A percentile compares a stretch with the other conserved stretches of the same genome.
Evolutionary conservation across 345 rosid genomes (phyloP).

Genomic region (Pseudoturritis turrita): DNA sequence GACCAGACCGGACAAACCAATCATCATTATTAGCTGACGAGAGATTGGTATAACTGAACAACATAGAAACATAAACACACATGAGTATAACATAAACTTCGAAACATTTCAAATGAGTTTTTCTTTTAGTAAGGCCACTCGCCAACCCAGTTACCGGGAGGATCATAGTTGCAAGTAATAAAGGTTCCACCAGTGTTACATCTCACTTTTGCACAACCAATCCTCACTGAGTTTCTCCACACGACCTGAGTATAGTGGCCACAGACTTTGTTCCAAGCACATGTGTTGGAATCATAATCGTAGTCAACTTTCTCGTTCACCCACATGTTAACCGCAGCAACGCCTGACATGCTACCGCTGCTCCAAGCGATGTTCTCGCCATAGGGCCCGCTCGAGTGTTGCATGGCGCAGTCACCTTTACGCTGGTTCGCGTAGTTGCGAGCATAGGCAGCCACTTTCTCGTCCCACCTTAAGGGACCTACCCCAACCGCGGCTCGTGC

Average conservation of each 20-base stretch:
- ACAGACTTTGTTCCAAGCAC: constrained; percentile 37
- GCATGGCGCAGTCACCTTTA: constrained; percentile 35
- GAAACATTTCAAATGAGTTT: not conserved
- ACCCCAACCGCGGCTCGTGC: constrained; percentile 49
- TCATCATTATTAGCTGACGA: not conserved
- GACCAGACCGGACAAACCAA: constrained; percentile 10
- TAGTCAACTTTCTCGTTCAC: constrained; percentile 45
- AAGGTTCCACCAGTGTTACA: constrained; percentile 48
- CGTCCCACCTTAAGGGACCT: constrained; percentile 44
- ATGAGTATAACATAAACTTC: not conserved
- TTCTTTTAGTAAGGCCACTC: constrained; percentile 38
- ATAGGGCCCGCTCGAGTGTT: constrained; percentile 44
- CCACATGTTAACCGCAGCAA: constrained; percentile 50
- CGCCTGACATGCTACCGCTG: constrained; percentile 35
- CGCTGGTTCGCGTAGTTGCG: constrained; percentile 34
- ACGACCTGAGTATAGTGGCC: constrained; percentile 75
- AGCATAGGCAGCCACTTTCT: constrained; percentile 40
- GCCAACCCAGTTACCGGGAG: constrained; percentile 44
- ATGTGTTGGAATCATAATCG: constrained; percentile 40
- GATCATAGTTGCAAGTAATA: constrained; percentile 57
- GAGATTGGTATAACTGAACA: constrained; percentile 10
- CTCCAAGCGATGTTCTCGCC: constrained; percentile 63
- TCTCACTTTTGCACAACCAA: constrained; percentile 67
- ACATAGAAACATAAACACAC: not conserved
- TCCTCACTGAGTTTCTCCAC: constrained; percentile 42